These are phyloP conservation scores for Penstemon barbatus DNA, from an alignment of 257 asterid species.

Conservation along the genomic window DNA sequence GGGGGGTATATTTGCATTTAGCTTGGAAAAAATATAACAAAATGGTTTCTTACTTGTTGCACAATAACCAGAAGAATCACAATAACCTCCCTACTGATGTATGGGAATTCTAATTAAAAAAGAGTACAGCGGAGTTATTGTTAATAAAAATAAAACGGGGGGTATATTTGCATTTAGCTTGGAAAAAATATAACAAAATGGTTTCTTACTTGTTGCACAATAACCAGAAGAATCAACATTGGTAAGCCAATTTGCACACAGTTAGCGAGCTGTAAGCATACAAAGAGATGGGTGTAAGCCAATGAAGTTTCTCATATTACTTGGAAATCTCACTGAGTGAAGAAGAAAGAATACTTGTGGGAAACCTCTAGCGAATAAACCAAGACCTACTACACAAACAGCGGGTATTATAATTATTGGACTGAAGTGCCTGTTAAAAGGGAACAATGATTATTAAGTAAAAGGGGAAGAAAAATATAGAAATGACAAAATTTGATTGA, in stretches of 20 bases:
- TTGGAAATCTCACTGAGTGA: neutral
- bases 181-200: constrained; percentile 3
- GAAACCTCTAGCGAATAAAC: constrained; percentile 83
- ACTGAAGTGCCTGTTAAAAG: constrained; percentile 59
- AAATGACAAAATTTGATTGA: constrained; percentile 8
- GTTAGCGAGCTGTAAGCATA: constrained; percentile 63
- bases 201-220: constrained; percentile 76
- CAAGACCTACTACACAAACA: constrained; percentile 83
- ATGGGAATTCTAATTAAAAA: no score
- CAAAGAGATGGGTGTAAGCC: constrained; percentile 22
- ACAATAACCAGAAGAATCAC: constrained; percentile 70
- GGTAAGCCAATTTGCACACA: constrained; percentile 92
- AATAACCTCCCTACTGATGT: no score
- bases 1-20: no score
- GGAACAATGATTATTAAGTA: neutral
- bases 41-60: constrained; percentile 68
- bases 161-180: no score
- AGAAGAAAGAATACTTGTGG: constrained; percentile 58
- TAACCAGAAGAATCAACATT: constrained; percentile 73
- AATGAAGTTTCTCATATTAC: constrained; percentile 12
- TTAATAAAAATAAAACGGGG: no score
- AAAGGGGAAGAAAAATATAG: neutral
- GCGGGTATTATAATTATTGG: constrained; percentile 84
- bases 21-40: neutral
- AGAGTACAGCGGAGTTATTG: no score